These are phyloP conservation scores for Tetraselmis chui DNA, from an alignment of 139 green algal species.

Conservation along the genomic window DNA sequence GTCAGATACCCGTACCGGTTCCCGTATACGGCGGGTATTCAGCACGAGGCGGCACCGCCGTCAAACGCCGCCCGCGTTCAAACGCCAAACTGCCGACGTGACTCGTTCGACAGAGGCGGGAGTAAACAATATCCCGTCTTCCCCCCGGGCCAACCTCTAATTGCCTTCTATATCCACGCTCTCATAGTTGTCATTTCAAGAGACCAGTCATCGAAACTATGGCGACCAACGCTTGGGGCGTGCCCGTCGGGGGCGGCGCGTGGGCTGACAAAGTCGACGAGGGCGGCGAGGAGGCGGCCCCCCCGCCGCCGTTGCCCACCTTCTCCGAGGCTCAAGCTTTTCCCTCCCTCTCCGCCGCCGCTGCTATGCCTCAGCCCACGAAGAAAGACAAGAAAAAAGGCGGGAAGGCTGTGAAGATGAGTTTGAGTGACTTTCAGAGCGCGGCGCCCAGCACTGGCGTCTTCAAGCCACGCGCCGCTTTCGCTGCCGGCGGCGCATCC, in stretches of 20 bases:
- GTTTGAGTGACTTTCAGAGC: slow-evolving; percentile 56
- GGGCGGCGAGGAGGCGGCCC: neutral
- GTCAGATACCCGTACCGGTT: too few species aligned
- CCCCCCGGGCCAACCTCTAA: too few species aligned
- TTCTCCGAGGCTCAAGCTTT: slow-evolving; percentile 38
- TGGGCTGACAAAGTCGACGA: neutral
- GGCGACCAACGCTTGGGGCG: neutral
- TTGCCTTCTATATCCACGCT: too few species aligned
- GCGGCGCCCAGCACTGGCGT: slow-evolving; percentile 2
- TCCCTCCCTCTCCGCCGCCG: slow-evolving; percentile 49
- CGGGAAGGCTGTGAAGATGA: slow-evolving; percentile 36
- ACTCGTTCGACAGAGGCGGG: too few species aligned
- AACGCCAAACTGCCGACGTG: too few species aligned
- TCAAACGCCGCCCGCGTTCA: too few species aligned
- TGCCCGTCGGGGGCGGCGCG: neutral
- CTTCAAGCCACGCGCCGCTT: neutral
- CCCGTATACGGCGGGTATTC: too few species aligned
- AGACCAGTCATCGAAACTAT: neutral
- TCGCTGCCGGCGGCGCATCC: neutral
- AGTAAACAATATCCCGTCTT: too few species aligned
- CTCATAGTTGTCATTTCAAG: too few species aligned
- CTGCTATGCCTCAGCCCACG: slow-evolving; percentile 30
- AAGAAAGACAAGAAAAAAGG: slow-evolving; percentile 69
- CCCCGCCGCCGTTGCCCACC: neutral
- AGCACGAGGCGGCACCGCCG: too few species aligned